Evolutionary conservation across 2,329 filamentous ascomycete species (phyloP), one percentile per base, ranked within the genome.

Genomic region (Colletotrichum somersetense): DNA sequence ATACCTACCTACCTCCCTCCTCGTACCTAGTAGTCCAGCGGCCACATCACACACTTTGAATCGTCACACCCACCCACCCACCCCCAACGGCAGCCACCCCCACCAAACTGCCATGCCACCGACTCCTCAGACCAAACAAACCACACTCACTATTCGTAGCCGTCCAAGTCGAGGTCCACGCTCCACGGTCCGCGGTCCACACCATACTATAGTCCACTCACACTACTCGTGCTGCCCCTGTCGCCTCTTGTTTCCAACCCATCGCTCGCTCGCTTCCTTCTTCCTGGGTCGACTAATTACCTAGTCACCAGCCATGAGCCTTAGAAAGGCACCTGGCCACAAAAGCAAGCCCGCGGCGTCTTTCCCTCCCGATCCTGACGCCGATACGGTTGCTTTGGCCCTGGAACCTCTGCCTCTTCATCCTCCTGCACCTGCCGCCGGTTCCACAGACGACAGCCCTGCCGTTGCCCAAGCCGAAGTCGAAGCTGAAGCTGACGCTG

Each of bases 331-430:
- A 23, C n/a, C 70, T 56, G 70, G 70, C 67, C 61, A 62, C 66
- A 73, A 73, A 66, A 73, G 67, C 70, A 73, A 73, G 38, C 61
- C 62, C 6, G 40, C 40, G 46, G 61, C 70, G 50, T 40, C 61
- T 23, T 70, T 72, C 35, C 66, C 53, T 61, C 53, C 48, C 38
- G 70, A 73, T 50, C 66, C 67, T 35, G 70, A 71, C 42, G 55
- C 70, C 61, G 67, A 70, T 62, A 70, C 66, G 38, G 65, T 68
- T 59, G 65, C 69, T 63, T 55, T 72, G 65, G 58, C 69, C 40
- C 56, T 73, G 18, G 58, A 70, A 57, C 55, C 67, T 56, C 18
- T 73, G 23, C 69, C 69, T 63, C 58, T 69, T 55, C 69, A 65
- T 63, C 58, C 64, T 55, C 23, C 33, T 71, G 42, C 68, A 52